Evolutionary conservation across 305 asterid genomes (phyloP), one percentile per base, ranked within the genome.

Genomic region (Salvia sclarea): DNA sequence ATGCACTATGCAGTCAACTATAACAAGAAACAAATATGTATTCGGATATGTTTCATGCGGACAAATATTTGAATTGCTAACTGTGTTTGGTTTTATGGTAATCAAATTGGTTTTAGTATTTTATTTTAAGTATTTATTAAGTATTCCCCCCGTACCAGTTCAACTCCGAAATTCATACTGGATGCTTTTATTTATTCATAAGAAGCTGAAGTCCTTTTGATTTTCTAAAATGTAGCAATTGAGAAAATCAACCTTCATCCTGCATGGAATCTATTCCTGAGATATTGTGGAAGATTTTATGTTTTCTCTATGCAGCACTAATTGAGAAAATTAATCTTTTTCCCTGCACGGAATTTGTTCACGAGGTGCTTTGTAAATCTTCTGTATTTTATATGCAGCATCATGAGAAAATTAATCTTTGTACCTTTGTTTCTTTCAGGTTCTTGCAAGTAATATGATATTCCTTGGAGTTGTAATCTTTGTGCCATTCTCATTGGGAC

Each of bases 381-480:
- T 43, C 49, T 8, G 24, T 47, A 35, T 66, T 57, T 60, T 72
- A 33, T 43, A 11, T 22, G 71, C 57, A 22, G 38, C 9, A 22
- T 55, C 44, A 37, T 30, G 52, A 49, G 68, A 20, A 58, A 43
- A 12, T 17, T 22, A 10, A 49, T 48, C 33, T 30, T 52, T 41
- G 41, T 66, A 18, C 35, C 66, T 61, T 72, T 79, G 55, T 59
- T 62, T 64, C 33, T 7, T 75, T 83, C 92, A 94, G 99, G 99
- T 94, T 76, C 99, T 94, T 80, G 99, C 99, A 6, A 94, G 99
- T 85, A 94, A 94, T 78, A 91, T 87, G 96, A 94, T 94, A 79
- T 94, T 94, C 80, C 96, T 94, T 44, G 99, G 97, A 72, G 96
- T 91, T 66, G 90, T 94, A 55, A 86, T 94, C 40, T 85, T 87